These are phyloP conservation scores for Mitragyna speciosa DNA, from an alignment of 257 asterid genomes.

Conservation along the genomic window DNA sequence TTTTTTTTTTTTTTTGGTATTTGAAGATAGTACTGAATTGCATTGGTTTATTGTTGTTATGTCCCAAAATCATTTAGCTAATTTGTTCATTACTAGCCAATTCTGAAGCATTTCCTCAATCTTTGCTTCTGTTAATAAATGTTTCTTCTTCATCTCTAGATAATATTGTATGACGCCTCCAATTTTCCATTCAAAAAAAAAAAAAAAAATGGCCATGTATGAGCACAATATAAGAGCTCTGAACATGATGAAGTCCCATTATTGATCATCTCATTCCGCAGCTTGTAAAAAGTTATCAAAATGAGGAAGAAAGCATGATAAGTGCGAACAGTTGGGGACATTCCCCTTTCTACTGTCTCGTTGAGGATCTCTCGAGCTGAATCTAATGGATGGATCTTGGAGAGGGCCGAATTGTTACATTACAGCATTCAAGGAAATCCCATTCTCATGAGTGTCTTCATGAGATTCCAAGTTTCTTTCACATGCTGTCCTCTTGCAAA, in stretches of 20 bases:
- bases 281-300: slow-evolving; percentile 54
- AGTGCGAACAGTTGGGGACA: slow-evolving; percentile 62
- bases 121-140: slow-evolving; percentile 54
- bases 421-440: slow-evolving; percentile 46
- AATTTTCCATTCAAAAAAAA: slow-evolving; percentile 79
- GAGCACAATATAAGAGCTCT: slow-evolving; percentile 79
- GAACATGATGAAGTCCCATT: slow-evolving; percentile 73
- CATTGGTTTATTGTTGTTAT: too few relatives aligned
- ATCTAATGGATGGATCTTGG: slow-evolving; percentile 44
- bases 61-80: too few relatives aligned
- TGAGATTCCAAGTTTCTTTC: slow-evolving; percentile 62
- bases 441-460: slow-evolving; percentile 68
- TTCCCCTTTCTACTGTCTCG: slow-evolving; percentile 63
- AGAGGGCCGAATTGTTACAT: slow-evolving; percentile 84
- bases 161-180: slow-evolving; percentile 70
- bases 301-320: slow-evolving; percentile 72
- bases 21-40: too few relatives aligned
- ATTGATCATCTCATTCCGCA: slow-evolving; percentile 73
- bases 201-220: slow-evolving; percentile 94
- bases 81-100: too few relatives aligned
- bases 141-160: slow-evolving; percentile 74
- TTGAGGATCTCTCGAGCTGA: slow-evolving; percentile 57
- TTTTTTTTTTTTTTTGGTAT: too few relatives aligned
- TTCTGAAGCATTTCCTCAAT: too few relatives aligned
- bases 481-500: slow-evolving; percentile 59